Percentiles rank a stretch among this genome's conserved stretches.
Conservation (phyloP, 495 filamentous ascomycete genomes). For the Achaetomiella virescens region DNA sequence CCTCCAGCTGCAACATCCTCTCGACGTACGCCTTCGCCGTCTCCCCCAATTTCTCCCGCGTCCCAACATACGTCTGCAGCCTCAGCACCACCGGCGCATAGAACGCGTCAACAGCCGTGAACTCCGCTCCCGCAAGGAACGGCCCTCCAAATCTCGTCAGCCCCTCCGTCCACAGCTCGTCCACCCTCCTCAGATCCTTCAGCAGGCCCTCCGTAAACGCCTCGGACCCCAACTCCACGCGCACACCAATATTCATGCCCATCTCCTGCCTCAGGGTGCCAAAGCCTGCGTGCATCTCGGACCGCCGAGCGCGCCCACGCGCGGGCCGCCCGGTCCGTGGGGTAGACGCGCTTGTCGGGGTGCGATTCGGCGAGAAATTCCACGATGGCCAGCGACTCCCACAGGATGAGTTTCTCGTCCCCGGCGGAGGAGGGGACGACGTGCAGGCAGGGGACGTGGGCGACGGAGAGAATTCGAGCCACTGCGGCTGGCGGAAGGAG, state of each 20-base stretch:
- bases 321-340: constrained; percentile 37
- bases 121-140: constrained; percentile 34
- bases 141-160: constrained; percentile 33
- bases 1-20: constrained; percentile 17
- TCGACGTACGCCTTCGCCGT: constrained; percentile 19
- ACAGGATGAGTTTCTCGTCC: constrained; percentile 23
- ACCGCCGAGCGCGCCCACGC: constrained; percentile 46
- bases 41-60: constrained; percentile 12
- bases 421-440: background rate
- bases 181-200: constrained; percentile 29
- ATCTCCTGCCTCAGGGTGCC: constrained; percentile 37
- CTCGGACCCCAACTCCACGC: constrained; percentile 20
- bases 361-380: constrained; percentile 48
- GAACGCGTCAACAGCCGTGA: constrained; percentile 38
- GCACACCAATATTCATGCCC: constrained; percentile 41
- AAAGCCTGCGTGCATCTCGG: constrained; percentile 55
- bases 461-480: constrained; percentile 28
- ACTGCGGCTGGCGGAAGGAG: constrained; percentile 17
- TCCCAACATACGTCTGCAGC: constrained; percentile 25
- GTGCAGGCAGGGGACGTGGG: constrained; percentile 30
- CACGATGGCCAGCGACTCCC: constrained; percentile 50
- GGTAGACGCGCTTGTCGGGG: constrained; percentile 42
- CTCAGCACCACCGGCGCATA: constrained; percentile 36
- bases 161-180: constrained; percentile 35
- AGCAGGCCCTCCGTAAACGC: constrained; percentile 20